Percentiles rank a stretch among this genome's conserved stretches.
Conservation (phyloP, 148 eudicot genomes). For the Persicaria maculosa region DNA sequence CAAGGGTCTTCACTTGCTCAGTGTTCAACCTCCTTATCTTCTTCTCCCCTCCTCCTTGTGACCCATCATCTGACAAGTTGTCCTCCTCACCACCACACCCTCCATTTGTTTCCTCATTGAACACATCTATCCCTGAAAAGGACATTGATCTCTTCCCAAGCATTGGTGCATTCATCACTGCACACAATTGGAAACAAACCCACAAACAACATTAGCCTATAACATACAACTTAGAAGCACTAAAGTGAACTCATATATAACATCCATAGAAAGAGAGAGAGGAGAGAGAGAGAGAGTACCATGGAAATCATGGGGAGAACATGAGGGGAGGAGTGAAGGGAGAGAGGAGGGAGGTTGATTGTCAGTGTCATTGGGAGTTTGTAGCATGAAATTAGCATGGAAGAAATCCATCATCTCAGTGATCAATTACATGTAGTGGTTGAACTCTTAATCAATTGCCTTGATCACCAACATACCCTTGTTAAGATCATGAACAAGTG, state of each 20-base stretch:
- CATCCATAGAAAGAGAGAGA: background rate
- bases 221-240: background rate
- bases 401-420: slow-evolving; percentile 77
- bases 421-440: background rate
- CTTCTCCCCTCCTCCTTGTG: slow-evolving; percentile 70
- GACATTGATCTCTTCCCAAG: slow-evolving; percentile 91
- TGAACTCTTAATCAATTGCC: background rate
- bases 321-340: slow-evolving; percentile 46
- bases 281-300: slow-evolving; percentile 29
- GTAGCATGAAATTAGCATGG: slow-evolving; percentile 81
- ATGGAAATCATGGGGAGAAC: slow-evolving; percentile 70
- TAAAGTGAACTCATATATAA: slow-evolving; percentile 16
- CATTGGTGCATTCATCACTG: slow-evolving; percentile 24
- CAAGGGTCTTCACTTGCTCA: slow-evolving; percentile 92
- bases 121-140: slow-evolving; percentile 51
- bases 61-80: slow-evolving; percentile 77
- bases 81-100: slow-evolving; percentile 7
- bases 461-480: background rate
- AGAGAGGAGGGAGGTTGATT: slow-evolving; percentile 43
- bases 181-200: background rate
- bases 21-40: slow-evolving; percentile 82
- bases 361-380: slow-evolving; percentile 45
- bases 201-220: background rate
- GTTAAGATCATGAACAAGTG: too few relatives aligned
- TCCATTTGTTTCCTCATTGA: slow-evolving; percentile 20